A percentile compares a stretch with the other conserved stretches of the same genome.
Evolutionary conservation across 495 filamentous ascomycete species (phyloP).

Genomic region (Penicillium mononematosum): DNA sequence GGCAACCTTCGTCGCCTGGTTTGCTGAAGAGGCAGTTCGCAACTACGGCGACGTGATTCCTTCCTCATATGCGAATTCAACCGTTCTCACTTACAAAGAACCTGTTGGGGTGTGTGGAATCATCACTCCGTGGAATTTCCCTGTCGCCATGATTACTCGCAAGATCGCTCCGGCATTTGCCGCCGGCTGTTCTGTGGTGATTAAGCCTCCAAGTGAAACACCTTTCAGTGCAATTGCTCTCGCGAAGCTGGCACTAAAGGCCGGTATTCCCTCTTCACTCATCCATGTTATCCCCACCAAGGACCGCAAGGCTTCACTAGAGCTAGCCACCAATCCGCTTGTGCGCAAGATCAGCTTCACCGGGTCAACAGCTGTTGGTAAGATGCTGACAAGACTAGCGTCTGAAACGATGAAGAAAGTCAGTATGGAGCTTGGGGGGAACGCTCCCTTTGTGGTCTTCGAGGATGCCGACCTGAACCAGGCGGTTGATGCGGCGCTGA

Average conservation of each 20-base stretch:
- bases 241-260: conserved; percentile 50
- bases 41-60: conserved; percentile 66
- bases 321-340: conserved; percentile 19
- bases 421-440: conserved; percentile 87
- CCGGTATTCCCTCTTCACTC: conserved; percentile 14
- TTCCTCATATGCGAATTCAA: conserved; percentile 49
- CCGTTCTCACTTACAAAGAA: conserved; percentile 31
- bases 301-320: conserved; percentile 30
- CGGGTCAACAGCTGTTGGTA: conserved; percentile 31
- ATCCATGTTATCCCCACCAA: conserved; percentile 28
- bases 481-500: conserved; percentile 71
- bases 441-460: conserved; percentile 82
- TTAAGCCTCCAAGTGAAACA: conserved; percentile 51
- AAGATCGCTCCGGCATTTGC: conserved; percentile 63
- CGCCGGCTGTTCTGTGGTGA: conserved; percentile 50
- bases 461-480: conserved; percentile 82
- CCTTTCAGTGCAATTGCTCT: conserved; percentile 47
- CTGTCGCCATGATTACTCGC: conserved; percentile 25
- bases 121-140: conserved; percentile 72
- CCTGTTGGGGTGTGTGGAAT: conserved; percentile 41
- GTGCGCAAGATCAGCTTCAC: conserved; percentile 54
- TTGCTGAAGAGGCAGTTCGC: conserved; percentile 62
- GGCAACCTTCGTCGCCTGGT: conserved; percentile 65
- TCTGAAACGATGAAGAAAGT: conserved; percentile 70
- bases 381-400: conserved; percentile 39